Base-by-base conservation (phyloP, 2,329 filamentous ascomycete species). In the Trichoderma simmonsii region DNA sequence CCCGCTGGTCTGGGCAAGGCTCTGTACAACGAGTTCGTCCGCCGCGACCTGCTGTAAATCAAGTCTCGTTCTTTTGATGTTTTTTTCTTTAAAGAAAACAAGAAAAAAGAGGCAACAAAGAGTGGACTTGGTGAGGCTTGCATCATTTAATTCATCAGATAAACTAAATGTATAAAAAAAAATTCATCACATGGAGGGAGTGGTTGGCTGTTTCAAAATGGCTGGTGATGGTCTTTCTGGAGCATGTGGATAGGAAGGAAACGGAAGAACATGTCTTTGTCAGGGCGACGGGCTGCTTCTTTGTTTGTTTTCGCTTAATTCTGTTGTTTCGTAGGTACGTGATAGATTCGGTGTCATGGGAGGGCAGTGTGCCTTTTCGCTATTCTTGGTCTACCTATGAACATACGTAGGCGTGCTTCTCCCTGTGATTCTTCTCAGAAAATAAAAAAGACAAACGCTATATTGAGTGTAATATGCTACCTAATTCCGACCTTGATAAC, bases 1-100 rank as follows among this genome's bases (percentile, higher is more conserved):
- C 95, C 96, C 75, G 96, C 96, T 77, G 85, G 90, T 77, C 89
- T 99, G 78, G 96, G 96, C 82, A 98, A 97, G 90, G 92, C 94
- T 73, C 88, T 99, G 80, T 93, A 97, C 81, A 92, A 93, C 75
- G 93, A 98, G 87, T 99, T 99, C 82, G 94, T 98, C 82, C 94
- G 94, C 88, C 90, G 93, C 76, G 96, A 99, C 85, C 87, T 99
- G 82, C 90, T 99, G 87, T 99, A 93, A 88, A 68, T 74, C 51
- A 64, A 71, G 60, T 68, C 21, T 14, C 15, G 2, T 43, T 34
- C 32, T 60, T 60, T 34, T 51, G 43, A 51, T 51, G n/a, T 34
- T 39, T 26, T 48, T 60, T 36, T 54, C 6, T 24, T 24, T 24
- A 24, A 24, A 24, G 24, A 24, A 24, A 24, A 24, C 24, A 24